Evolutionary conservation across 2,329 filamentous ascomycete genomes (phyloP).

Genomic region (Escovopsis sp.): DNA sequence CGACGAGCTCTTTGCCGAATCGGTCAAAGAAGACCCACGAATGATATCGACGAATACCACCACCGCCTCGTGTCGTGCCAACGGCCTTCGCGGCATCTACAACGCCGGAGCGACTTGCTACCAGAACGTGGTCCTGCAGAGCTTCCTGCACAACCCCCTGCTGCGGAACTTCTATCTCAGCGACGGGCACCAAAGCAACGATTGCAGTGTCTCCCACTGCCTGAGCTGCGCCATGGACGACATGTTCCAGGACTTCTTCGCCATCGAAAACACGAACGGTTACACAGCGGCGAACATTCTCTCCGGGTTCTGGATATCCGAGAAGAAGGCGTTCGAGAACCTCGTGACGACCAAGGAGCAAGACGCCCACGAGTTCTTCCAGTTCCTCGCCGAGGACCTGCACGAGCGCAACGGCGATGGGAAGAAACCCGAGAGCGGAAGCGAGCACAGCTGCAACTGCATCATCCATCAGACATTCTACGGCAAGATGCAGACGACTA

Average conservation of each 20-base stretch:
- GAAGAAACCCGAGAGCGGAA: conserved; percentile 44
- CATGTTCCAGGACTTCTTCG: conserved; percentile 59
- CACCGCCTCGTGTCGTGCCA: conserved; percentile 68
- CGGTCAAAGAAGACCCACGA: conserved; percentile 55
- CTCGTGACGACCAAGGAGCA: conserved; percentile 88
- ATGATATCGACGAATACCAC: conserved; percentile 69
- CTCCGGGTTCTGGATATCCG: conserved; percentile 78
- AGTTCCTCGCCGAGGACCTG: conserved; percentile 84
- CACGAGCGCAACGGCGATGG: conserved; percentile 68
- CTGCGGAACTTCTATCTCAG: conserved; percentile 84
- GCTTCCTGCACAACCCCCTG: conserved; percentile 83
- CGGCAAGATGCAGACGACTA: conserved; percentile 78
- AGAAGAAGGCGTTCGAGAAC: conserved; percentile 56
- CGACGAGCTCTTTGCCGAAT: conserved; percentile 53
- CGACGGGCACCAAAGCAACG: conserved; percentile 69
- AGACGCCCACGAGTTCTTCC: conserved; percentile 94
- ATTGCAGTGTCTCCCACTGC: conserved; percentile 51
- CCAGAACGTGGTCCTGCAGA: conserved; percentile 91
- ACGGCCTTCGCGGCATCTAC: conserved; percentile 81
- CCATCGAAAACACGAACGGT: conserved; percentile 65
- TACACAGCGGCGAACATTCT: conserved; percentile 85
- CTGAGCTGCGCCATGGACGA: conserved; percentile 59
- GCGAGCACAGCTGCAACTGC: conserved; percentile 61
- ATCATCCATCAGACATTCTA: conserved; percentile 92
- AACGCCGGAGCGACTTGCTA: conserved; percentile 99